phyloP scores from a whole-genome alignment of 805 yeast genomes.

The Candida germanica region DNA sequence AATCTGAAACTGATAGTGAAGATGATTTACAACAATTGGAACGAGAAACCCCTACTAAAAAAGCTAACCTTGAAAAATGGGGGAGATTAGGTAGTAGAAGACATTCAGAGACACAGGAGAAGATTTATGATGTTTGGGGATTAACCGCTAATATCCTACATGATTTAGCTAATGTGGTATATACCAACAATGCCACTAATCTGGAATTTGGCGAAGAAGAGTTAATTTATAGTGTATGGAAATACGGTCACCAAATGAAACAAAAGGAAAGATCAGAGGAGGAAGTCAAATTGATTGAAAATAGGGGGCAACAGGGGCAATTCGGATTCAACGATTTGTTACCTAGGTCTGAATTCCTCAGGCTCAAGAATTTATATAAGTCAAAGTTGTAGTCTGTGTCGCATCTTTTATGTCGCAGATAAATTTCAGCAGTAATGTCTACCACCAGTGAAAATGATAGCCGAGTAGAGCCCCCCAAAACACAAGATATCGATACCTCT shows the following conservation, averaged over 20 bases:
- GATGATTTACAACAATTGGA: constrained; percentile 36
- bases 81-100: constrained; percentile 40
- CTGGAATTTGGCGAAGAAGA: constrained; percentile 58
- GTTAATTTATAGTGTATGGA: constrained; percentile 53
- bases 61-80: constrained; percentile 26
- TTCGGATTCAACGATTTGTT: constrained; percentile 45
- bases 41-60: constrained; percentile 1
- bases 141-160: constrained; percentile 76
- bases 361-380: constrained; percentile 42
- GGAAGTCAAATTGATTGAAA: constrained; percentile 51
- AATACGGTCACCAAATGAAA: constrained; percentile 53
- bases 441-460: too few relatives aligned
- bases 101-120: constrained; percentile 37
- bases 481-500: too few relatives aligned
- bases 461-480: too few relatives aligned
- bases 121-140: constrained; percentile 77
- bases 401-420: background rate
- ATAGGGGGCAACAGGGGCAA: constrained; percentile 25
- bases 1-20: constrained; percentile 18
- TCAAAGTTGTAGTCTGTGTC: background rate
- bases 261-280: constrained; percentile 45
- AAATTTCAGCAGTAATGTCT: too few relatives aligned
- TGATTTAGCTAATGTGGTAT: constrained; percentile 59
- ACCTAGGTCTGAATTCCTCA: constrained; percentile 40
- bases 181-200: constrained; percentile 17